phyloP scores from a whole-genome alignment of 2,329 filamentous ascomycete genomes.

The Xylaria arbuscula region DNA sequence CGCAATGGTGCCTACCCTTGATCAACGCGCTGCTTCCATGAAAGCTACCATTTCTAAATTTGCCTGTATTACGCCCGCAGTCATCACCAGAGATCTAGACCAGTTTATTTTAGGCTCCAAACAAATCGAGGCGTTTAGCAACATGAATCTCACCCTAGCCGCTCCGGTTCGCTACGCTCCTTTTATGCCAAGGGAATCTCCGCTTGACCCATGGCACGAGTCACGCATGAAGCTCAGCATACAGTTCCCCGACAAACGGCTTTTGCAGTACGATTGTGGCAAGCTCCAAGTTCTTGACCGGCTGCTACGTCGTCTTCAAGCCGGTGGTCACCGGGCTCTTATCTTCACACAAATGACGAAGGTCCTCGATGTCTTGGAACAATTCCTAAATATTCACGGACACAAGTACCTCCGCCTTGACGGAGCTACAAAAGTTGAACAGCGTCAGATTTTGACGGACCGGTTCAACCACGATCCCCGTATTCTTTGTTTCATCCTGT shows the following conservation, averaged over 20 bases:
- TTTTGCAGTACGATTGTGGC: slow-evolving; percentile 98
- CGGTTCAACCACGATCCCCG: slow-evolving; percentile 95
- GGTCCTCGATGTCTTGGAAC: slow-evolving; percentile 95
- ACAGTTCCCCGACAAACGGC: slow-evolving; percentile 93
- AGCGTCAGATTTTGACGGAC: slow-evolving; percentile 93
- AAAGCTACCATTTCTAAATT: slow-evolving; percentile 86
- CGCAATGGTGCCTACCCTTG: slow-evolving; percentile 77
- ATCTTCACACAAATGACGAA: slow-evolving; percentile 99
- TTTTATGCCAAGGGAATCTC: slow-evolving; percentile 66
- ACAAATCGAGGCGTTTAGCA: slow-evolving; percentile 67
- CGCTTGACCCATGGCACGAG: slow-evolving; percentile 89
- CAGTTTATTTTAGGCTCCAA: slow-evolving; percentile 72
- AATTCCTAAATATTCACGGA: slow-evolving; percentile 97
- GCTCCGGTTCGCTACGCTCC: slow-evolving; percentile 66
- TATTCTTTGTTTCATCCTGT: slow-evolving; percentile 95
- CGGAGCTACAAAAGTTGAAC: slow-evolving; percentile 95
- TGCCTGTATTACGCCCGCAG: slow-evolving; percentile 90
- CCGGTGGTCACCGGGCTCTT: slow-evolving; percentile 89
- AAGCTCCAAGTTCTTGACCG: slow-evolving; percentile 92
- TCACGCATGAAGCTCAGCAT: slow-evolving; percentile 92
- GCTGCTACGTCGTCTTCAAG: slow-evolving; percentile 85
- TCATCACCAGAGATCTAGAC: slow-evolving; percentile 81
- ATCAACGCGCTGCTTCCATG: slow-evolving; percentile 76
- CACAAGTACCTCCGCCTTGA: slow-evolving; percentile 97
- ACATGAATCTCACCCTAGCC: slow-evolving; percentile 67